Evolutionary conservation across 1,284 basidiomycete species (phyloP), one percentile per base, ranked within the genome.

Genomic region (Malassezia arunalokei): DNA sequence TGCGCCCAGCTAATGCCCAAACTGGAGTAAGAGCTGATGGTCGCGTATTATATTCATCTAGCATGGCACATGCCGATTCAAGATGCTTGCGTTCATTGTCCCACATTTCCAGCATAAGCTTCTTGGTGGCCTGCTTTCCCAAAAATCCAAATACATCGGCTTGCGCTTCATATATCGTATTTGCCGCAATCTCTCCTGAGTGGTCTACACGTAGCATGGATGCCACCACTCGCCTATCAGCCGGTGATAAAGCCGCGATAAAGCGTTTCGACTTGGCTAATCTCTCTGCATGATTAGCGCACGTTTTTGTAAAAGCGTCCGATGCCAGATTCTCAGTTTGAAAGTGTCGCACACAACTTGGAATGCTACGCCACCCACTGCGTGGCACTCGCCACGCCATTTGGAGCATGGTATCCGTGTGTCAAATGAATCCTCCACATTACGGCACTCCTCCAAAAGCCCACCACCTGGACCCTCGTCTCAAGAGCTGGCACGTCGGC

Each of bases 71-170:
- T 81, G 92, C 87, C 29, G 90, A 86, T 0, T 77, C 73, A 11
- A 95, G 77, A 74, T 96, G 91, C 74, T 88, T 88, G 76, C 86
- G 87, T 76, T 96, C 91, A 68, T 88, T 89, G 43, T 87, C 82
- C 89, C 89, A 95, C 91, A 96, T 96, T 58, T 86, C 83, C 8
- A 56, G 49, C n/a, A 58, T 56, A n/a, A 73, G 46, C 20, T 62
- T 58, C 43, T 60, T 60, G 17, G 62, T 63, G 35, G 53, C 40
- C 14, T 39, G 31, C 29, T 73, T 62, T 14, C 65, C 64, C 1
- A 58, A 51, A 8, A 54, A 60, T 1, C 62, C 59, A 47, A 73
- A 73, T 9, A 73, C 62, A 45, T 66, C 59, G 0, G 70, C 68
- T 43, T 73, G 70, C 6, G 66, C 70, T 43, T 65, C 60, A 49